These are phyloP conservation scores for Cercospora brassicicola DNA, from an alignment of 2,329 filamentous ascomycete species.

Conservation along the genomic window DNA sequence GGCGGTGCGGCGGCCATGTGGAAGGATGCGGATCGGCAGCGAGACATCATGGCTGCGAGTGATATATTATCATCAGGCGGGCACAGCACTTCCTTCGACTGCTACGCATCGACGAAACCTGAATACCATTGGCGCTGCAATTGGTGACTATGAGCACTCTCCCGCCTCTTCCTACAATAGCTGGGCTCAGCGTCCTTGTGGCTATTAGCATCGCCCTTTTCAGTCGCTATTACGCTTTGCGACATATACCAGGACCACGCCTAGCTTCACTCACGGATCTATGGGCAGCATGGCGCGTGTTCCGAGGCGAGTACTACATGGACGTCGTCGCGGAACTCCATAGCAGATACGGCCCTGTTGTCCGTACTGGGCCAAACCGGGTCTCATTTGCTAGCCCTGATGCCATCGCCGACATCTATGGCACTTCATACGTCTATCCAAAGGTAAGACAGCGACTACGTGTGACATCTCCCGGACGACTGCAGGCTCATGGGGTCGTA, in stretches of 20 bases:
- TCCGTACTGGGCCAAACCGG: slow-evolving; percentile 35
- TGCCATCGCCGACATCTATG: slow-evolving; percentile 19
- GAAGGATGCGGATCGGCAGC: neutral
- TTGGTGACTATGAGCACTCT: neutral
- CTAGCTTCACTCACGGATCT: slow-evolving; percentile 20
- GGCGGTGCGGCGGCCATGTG: neutral
- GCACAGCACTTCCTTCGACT: neutral
- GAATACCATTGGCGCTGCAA: neutral
- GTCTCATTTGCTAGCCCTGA: slow-evolving; percentile 22
- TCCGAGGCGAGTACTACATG: slow-evolving; percentile 15
- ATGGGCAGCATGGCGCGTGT: slow-evolving; percentile 15
- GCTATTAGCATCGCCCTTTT: neutral
- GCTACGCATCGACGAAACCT: neutral
- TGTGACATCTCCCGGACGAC: neutral
- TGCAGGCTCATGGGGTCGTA: neutral
- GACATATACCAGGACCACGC: slow-evolving; percentile 16
- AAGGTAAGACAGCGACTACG: neutral
- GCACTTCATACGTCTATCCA: slow-evolving; percentile 3
- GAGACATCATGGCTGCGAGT: neutral
- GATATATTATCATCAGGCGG: neutral
- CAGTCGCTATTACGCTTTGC: neutral
- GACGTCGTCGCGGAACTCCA: slow-evolving; percentile 34
- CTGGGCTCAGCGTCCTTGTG: neutral
- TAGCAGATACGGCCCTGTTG: slow-evolving; percentile 32
- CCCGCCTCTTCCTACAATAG: neutral